Evolutionary conservation across 2,329 filamentous ascomycete genomes (phyloP).

Genomic region (Xylariales sp.): DNA sequence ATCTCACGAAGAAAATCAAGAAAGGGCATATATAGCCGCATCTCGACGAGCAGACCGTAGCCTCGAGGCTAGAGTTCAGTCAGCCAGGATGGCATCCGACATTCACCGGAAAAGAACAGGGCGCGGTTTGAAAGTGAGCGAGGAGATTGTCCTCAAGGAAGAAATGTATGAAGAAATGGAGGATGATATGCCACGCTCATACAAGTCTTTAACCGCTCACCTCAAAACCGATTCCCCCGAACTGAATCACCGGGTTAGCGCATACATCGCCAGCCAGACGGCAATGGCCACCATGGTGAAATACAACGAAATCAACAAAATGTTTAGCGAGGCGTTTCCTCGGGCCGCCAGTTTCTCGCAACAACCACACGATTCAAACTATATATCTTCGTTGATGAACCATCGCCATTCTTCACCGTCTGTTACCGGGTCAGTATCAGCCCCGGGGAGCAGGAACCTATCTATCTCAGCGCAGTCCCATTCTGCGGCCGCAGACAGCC

Average conservation of each 20-base stretch:
- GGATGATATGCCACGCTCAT: slow-evolving; percentile 78
- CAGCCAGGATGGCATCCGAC: slow-evolving; percentile 86
- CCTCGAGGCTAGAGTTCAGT: slow-evolving; percentile 88
- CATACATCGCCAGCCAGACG: slow-evolving; percentile 57
- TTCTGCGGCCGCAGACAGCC: slow-evolving; percentile 29
- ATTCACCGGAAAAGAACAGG: slow-evolving; percentile 91
- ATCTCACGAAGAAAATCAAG: slow-evolving; percentile 84
- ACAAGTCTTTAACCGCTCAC: slow-evolving; percentile 71
- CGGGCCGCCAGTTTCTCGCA: slow-evolving; percentile 50
- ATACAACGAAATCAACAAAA: slow-evolving; percentile 59
- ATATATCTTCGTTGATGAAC: slow-evolving; percentile 45
- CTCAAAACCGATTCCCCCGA: slow-evolving; percentile 69
- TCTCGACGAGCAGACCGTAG: slow-evolving; percentile 88
- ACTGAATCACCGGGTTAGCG: slow-evolving; percentile 70
- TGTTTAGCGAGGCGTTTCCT: slow-evolving; percentile 61
- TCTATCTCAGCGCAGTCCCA: slow-evolving; percentile 41
- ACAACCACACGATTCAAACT: slow-evolving; percentile 46
- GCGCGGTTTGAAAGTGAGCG: slow-evolving; percentile 81
- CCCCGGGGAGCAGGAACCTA: slow-evolving; percentile 34
- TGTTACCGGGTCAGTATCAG: slow-evolving; percentile 32
- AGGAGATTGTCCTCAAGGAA: slow-evolving; percentile 88
- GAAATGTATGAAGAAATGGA: slow-evolving; percentile 98
- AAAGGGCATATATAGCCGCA: slow-evolving; percentile 91
- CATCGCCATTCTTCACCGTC: slow-evolving; percentile 36
- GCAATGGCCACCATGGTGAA: slow-evolving; percentile 58